Conservation (phyloP, 177 flowering plant genomes). For the Vitis hybrid region DNA sequence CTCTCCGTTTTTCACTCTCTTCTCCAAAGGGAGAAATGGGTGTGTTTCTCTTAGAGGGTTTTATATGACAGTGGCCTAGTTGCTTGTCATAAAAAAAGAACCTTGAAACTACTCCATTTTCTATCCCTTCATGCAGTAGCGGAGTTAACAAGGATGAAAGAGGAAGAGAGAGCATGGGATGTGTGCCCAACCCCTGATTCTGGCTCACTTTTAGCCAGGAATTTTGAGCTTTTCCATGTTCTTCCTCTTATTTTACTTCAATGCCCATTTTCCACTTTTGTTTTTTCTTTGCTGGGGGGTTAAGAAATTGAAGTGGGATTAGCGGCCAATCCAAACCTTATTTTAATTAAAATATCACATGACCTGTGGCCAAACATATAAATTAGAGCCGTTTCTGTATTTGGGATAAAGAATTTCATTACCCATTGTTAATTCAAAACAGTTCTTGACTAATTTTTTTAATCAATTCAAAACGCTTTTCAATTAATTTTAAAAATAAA, state of each 20-base stretch:
- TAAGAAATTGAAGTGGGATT: not conserved
- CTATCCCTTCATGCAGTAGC: slow-evolving; percentile 2
- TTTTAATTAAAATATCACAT: no score
- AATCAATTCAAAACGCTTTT: no score
- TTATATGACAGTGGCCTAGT: slow-evolving; percentile 7
- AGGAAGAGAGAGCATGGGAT: slow-evolving; percentile 31
- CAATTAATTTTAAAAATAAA: no score
- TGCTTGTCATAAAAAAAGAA: slow-evolving; percentile 30
- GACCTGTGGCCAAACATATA: no score
- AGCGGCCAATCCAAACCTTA: not conserved
- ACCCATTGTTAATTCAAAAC: no score
- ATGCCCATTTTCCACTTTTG: not conserved
- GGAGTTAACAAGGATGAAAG: slow-evolving; percentile 21
- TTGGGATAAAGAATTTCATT: no score
- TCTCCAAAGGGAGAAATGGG: slow-evolving; percentile 1
- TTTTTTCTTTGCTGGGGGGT: not conserved
- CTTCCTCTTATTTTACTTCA: not conserved
- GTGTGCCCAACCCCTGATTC: slow-evolving; percentile 20
- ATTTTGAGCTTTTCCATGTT: slow-evolving; percentile 5
- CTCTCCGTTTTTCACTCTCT: slow-evolving; percentile 11
- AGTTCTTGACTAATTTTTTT: no score
- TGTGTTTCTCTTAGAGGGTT: not conserved
- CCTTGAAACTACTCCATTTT: slow-evolving; percentile 19
- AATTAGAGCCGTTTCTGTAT: no score
- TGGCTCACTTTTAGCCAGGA: slow-evolving; percentile 13